phyloP scores from a whole-genome alignment of 306 rosid genomes.

The Adenanthera pavonina region DNA sequence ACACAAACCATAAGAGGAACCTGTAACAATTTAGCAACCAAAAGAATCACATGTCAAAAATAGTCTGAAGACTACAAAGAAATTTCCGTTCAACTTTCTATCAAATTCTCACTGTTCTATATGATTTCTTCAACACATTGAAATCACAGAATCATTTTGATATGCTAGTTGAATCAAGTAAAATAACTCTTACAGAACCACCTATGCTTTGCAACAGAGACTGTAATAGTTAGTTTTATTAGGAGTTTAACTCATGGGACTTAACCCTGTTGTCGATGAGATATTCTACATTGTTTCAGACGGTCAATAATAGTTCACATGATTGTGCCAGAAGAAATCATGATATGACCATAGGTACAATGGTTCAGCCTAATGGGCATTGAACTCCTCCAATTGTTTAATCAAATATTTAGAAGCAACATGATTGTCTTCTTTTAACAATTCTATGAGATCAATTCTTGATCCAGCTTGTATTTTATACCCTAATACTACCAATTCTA shows the following conservation, averaged over 20 bases:
- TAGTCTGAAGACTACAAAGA: conserved; percentile 11
- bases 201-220: background rate
- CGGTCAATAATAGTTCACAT: conserved; percentile 1
- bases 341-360: conserved; percentile 10
- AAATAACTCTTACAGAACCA: background rate
- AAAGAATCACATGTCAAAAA: conserved; percentile 12
- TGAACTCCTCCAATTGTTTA: background rate
- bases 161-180: background rate
- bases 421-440: background rate
- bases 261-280: background rate
- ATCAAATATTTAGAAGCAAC: background rate
- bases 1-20: conserved; percentile 10
- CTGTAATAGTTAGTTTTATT: background rate
- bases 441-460: background rate
- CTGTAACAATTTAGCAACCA: background rate
- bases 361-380: background rate
- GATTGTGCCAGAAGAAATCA: conserved; percentile 7
- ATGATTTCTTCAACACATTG: background rate
- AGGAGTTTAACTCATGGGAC: conserved; percentile 9
- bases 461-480: background rate
- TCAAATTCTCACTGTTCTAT: background rate
- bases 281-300: background rate
- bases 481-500: background rate
- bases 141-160: conserved; percentile 19
- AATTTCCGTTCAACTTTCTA: background rate